These are phyloP conservation scores for Microascus cirrosus DNA, from an alignment of 2,329 filamentous ascomycete species.

Conservation along the genomic window DNA sequence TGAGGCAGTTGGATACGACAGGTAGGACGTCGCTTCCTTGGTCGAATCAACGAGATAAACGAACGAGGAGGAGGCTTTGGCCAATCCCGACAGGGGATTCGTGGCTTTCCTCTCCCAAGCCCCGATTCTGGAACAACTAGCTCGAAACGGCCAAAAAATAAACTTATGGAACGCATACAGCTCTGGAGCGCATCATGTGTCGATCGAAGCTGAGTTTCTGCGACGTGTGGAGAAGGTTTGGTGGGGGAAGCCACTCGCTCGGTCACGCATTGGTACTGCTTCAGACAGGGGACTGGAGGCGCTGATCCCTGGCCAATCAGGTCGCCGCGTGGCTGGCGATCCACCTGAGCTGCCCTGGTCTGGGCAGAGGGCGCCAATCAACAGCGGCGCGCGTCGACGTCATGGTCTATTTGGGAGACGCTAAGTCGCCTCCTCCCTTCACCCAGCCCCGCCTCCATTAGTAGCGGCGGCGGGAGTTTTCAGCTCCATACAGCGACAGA, in stretches of 20 bases:
- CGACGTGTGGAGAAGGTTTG: background rate
- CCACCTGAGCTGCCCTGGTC: background rate
- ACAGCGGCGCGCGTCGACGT: background rate
- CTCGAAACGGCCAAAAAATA: too few species aligned
- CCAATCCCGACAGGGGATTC: too few species aligned
- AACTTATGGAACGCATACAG: too few species aligned
- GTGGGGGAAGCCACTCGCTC: too few species aligned
- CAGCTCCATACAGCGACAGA: background rate
- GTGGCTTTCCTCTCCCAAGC: too few species aligned
- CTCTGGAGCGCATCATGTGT: too few species aligned
- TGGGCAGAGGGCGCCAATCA: background rate
- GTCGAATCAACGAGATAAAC: too few species aligned
- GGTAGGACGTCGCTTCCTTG: too few species aligned
- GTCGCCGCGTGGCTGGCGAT: background rate
- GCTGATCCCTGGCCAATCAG: background rate
- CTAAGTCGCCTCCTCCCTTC: background rate
- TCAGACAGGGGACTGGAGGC: background rate
- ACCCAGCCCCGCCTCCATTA: background rate
- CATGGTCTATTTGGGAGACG: background rate
- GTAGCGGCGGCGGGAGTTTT: background rate
- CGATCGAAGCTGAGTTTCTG: background rate
- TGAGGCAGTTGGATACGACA: too few species aligned
- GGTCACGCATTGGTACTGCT: background rate
- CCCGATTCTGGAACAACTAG: too few species aligned
- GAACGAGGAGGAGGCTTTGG: too few species aligned